Percentiles rank a stretch among this genome's conserved stretches.
Conservation (phyloP, 305 asterid genomes). For the Fraxinus platypoda region DNA sequence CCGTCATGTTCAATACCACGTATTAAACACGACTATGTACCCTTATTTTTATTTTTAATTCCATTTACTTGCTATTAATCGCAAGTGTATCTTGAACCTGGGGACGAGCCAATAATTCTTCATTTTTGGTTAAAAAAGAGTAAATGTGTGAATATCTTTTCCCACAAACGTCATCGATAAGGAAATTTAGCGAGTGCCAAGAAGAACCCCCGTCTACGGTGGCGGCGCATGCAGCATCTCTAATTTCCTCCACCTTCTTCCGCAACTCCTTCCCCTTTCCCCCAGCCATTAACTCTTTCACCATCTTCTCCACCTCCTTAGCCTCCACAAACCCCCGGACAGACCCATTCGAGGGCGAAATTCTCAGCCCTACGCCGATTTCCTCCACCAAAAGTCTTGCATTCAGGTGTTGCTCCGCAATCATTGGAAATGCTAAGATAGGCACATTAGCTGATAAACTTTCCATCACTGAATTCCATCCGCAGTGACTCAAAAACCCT, state of each 20-base stretch:
- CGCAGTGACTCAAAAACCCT: slow-evolving; percentile 70
- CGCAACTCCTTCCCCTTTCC: slow-evolving; percentile 41
- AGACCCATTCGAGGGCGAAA: slow-evolving; percentile 41
- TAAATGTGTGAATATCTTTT: neutral
- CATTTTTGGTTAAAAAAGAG: neutral
- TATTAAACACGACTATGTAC: neutral
- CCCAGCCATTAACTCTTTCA: slow-evolving; percentile 47
- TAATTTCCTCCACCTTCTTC: slow-evolving; percentile 40
- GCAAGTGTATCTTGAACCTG: neutral
- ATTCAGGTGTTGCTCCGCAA: slow-evolving; percentile 71
- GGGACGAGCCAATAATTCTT: neutral
- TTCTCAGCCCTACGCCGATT: slow-evolving; percentile 44
- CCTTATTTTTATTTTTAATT: neutral
- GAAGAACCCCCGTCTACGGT: slow-evolving; percentile 57
- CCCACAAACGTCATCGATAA: slow-evolving; percentile 34
- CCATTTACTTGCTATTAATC: neutral
- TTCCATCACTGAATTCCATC: slow-evolving; percentile 72
- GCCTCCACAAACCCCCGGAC: slow-evolving; percentile 49
- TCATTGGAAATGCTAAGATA: slow-evolving; percentile 56
- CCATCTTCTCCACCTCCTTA: slow-evolving; percentile 51
- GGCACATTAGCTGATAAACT: slow-evolving; percentile 55
- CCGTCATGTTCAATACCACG: too few relatives aligned
- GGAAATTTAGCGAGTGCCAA: slow-evolving; percentile 26
- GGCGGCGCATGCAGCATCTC: slow-evolving; percentile 39
- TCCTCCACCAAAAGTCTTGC: slow-evolving; percentile 48